A percentile compares a stretch with the other conserved stretches of the same genome.
These are phyloP conservation scores for Aspergillus taichungensis DNA, from an alignment of 495 filamentous ascomycete species.

Conservation along the genomic window DNA sequence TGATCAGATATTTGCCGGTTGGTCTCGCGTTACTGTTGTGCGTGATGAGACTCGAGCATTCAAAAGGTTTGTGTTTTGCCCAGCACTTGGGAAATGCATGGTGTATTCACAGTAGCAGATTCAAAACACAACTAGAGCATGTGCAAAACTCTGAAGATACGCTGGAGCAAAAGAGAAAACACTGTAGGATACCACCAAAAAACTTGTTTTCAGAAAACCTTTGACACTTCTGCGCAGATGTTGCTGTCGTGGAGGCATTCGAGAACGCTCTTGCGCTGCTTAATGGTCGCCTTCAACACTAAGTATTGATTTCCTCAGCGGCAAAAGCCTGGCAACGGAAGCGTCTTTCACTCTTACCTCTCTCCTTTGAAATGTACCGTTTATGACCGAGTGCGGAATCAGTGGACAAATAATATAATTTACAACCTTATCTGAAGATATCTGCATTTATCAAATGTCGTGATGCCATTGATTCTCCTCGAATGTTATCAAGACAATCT, in stretches of 20 bases:
- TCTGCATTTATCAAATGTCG: too few species aligned
- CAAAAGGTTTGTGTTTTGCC: slow-evolving; percentile 44
- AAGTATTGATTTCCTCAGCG: not conserved
- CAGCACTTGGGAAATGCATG: not conserved
- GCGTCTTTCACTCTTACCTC: too few species aligned
- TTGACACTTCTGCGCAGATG: slow-evolving; percentile 39
- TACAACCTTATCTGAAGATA: too few species aligned
- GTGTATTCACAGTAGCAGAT: slow-evolving; percentile 30
- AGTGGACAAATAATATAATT: too few species aligned
- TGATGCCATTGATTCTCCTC: not conserved
- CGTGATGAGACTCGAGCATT: slow-evolving; percentile 62
- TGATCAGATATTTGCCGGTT: slow-evolving; percentile 56
- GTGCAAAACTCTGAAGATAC: slow-evolving; percentile 60
- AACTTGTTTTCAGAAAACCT: slow-evolving; percentile 3
- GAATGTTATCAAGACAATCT: too few species aligned
- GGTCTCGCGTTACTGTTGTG: slow-evolving; percentile 54
- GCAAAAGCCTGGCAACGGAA: too few species aligned
- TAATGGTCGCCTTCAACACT: slow-evolving; percentile 26
- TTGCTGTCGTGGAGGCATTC: slow-evolving; percentile 71
- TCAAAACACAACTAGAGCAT: slow-evolving; percentile 67
- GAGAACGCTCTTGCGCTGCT: slow-evolving; percentile 67
- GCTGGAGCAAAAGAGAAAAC: slow-evolving; percentile 61
- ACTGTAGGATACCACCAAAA: slow-evolving; percentile 46
- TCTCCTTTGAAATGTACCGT: too few species aligned
- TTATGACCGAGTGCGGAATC: too few species aligned